phyloP scores from a whole-genome alignment of 2,329 filamentous ascomycete species.

The Xylariaceae sp. region DNA sequence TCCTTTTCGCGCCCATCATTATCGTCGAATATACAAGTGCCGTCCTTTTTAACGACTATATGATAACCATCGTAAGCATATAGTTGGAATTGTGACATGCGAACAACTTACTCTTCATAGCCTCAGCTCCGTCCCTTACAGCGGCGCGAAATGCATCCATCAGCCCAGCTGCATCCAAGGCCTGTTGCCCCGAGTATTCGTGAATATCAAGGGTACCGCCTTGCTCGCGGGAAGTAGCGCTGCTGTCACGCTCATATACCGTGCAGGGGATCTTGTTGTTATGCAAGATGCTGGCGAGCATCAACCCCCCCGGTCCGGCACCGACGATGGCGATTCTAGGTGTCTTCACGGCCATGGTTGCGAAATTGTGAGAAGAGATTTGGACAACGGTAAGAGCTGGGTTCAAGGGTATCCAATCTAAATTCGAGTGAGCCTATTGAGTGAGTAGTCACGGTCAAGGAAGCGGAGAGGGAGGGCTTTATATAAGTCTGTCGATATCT shows the following conservation, averaged over 20 bases:
- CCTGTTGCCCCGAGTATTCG: slow-evolving; percentile 27
- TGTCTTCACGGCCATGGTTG: slow-evolving; percentile 3
- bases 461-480: too few relatives aligned
- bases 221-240: slow-evolving; percentile 35
- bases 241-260: slow-evolving; percentile 31
- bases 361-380: neutral
- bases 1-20: slow-evolving; percentile 4
- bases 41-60: slow-evolving; percentile 24
- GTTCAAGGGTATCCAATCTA: too few relatives aligned
- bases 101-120: slow-evolving; percentile 11
- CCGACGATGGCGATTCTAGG: slow-evolving; percentile 30
- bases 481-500: too few relatives aligned
- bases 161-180: slow-evolving; percentile 30
- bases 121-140: slow-evolving; percentile 24
- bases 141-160: slow-evolving; percentile 24
- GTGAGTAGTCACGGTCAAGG: too few relatives aligned
- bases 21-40: slow-evolving; percentile 23
- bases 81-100: too few relatives aligned
- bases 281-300: slow-evolving; percentile 29
- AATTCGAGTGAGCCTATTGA: too few relatives aligned
- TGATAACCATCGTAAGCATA: neutral
- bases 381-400: too few relatives aligned
- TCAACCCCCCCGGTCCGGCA: slow-evolving; percentile 30
- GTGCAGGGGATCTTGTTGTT: slow-evolving; percentile 23
- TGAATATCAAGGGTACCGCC: slow-evolving; percentile 49